Evolutionary conservation across 768 basidiomycete genomes (phyloP), one percentile per base, ranked within the genome.

Genomic region (Agaricus subrufescens): DNA sequence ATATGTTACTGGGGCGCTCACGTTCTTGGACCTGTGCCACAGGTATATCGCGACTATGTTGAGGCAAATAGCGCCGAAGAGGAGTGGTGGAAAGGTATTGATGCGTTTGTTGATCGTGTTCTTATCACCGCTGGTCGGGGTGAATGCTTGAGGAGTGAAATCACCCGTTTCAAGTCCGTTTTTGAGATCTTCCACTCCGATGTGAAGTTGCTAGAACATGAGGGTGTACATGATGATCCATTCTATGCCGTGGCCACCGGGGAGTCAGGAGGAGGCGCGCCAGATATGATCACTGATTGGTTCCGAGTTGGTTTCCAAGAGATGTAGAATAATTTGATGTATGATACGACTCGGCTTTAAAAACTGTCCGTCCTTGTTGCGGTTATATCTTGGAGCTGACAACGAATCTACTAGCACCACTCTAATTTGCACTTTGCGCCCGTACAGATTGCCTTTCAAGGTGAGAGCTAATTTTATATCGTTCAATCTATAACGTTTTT

Each of bases 91-190:
- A 60, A 61, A 3, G 67, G 70, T 2, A 54, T 70, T 1, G 68
- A 69, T 4, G 62, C 47, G 11, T 58, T 73, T 14, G 70, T 72
- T 1, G 62, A 65, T 10, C 67, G 71, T 26, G 60, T 76, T 3
- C 61, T 74, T 25, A 63, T 77, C 37, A 75, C 71, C 3, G 69
- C 65, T 4, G 74, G 75, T 2, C 63, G 65, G 23, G 59, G 58
- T 2, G 75, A 75, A 59, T 68, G 67, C 30, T 56, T 74, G 47
- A 63, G 66, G 54, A 73, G 72, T 46, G 68, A 69, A 39, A 69
- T 71, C 46, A 61, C 69, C 14, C 50, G 56, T 3, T 58, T 70
- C 38, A 64, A 58, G 25, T 62, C 65, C 34, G 50, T 60, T 19
- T 51, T 73, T 3, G 56, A 57, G 11, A 61, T 63, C 51, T 56